These are phyloP conservation scores for Fusarium metavorans DNA, from an alignment of 2,329 filamentous ascomycete species.

Conservation along the genomic window DNA sequence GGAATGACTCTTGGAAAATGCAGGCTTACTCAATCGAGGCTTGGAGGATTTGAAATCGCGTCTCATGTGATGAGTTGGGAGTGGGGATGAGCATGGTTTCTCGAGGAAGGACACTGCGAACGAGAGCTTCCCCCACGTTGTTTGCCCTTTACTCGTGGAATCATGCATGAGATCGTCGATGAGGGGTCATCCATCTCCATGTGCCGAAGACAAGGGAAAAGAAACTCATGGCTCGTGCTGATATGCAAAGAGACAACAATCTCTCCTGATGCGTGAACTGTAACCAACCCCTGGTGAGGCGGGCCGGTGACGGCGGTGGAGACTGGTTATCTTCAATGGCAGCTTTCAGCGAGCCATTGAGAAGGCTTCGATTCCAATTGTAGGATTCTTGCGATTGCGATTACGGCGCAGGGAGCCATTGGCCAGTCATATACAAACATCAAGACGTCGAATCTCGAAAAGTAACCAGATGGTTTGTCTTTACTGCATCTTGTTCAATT, in stretches of 20 bases:
- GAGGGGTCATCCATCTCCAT: neutral
- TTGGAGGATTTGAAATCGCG: neutral
- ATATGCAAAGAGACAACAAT: neutral
- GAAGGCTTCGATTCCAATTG: neutral
- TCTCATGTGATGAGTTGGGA: neutral
- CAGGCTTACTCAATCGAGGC: neutral
- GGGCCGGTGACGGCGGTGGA: neutral
- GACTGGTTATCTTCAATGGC: neutral
- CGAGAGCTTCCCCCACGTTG: neutral
- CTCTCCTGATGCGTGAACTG: neutral
- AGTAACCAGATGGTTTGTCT: neutral
- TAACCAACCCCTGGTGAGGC: neutral
- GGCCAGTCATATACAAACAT: neutral
- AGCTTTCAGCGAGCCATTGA: slow-evolving; percentile 1
- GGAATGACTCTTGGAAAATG: neutral
- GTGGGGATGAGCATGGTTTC: neutral
- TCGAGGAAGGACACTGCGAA: neutral
- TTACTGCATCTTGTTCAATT: neutral
- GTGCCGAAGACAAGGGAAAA: no score
- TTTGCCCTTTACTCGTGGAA: neutral
- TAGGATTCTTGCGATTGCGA: neutral
- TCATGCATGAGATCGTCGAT: neutral
- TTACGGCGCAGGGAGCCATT: neutral
- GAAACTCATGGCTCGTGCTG: neutral
- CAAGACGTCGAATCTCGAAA: neutral